Evolutionary conservation across 2,329 filamentous ascomycete species (phyloP), one percentile per base, ranked within the genome.

Genomic region (Ascochyta clinopodiicola): DNA sequence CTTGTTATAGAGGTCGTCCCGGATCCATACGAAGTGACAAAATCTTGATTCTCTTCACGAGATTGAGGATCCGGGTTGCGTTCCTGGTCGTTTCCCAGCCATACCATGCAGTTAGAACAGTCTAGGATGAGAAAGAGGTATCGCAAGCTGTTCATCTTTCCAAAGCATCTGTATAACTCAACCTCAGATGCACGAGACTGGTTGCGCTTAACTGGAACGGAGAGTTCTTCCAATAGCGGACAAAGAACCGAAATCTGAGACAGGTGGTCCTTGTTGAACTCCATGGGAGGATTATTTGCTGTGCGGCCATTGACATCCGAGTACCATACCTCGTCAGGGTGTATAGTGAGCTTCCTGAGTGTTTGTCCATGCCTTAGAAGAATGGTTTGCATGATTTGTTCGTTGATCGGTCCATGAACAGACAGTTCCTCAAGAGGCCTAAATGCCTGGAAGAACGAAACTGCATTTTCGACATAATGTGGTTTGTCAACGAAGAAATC

Each of bases 381-480:
- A 24, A 66, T 40, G 39, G 61, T 51, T 21, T 61, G 42, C 7
- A 64, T 8, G 21, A 66, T 63, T 4, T 27, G 32, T 44, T 42
- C 35, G 10, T 64, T 60, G 9, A 64, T 54, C 13, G 61, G 52
- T 36, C 63, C 58, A 31, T 19, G 12, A 15, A 64, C 38, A 31
- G 57, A 45, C 13, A 66, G 45, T 37, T 64, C 56, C 29, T 64
- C 44, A 44, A 67, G 60, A 24, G 59, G 40, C 9, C 52, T n/a
- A 21, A 67, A 46, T 36, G 40, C 10, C 47, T 56, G 46, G 37
- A 67, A 64, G 45, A 64, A 66, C n/a, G 47, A 56, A 24, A 62
- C 48, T 51, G 56, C 60, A 34, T 62, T 56, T 24, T 57, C 54
- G 55, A 51, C 63, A 43, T 64, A 66, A 38, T 57, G 40, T 9